Percentiles rank a stretch among this genome's conserved stretches.
Evolutionary conservation across 176 grass and related monocot species (phyloP).

Genomic region (Saccharum spontaneum): DNA sequence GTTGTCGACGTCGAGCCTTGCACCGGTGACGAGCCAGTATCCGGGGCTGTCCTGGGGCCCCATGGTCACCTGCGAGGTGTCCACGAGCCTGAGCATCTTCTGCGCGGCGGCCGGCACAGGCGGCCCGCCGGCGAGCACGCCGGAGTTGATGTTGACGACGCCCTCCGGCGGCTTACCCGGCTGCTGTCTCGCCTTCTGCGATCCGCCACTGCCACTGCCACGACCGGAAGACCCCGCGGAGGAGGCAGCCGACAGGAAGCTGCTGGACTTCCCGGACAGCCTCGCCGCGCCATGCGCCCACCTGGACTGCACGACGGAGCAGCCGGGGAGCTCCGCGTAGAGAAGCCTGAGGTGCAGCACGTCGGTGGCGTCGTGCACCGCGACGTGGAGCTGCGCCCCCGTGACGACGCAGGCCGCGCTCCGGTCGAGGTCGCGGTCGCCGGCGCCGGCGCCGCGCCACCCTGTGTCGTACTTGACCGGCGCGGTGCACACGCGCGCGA

Average conservation of each 20-base stretch:
- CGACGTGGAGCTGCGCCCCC: conserved; percentile 68
- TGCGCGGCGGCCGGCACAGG: conserved; percentile 59
- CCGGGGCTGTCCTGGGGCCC: conserved; percentile 74
- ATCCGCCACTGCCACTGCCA: background rate
- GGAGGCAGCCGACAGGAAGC: conserved; percentile 47
- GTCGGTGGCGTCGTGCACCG: conserved; percentile 28
- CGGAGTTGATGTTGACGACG: conserved; percentile 49
- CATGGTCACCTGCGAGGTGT: conserved; percentile 72
- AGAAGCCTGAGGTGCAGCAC: conserved; percentile 71
- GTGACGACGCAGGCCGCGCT: conserved; percentile 51
- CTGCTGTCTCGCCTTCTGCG: conserved; percentile 28
- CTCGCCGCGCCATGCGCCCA: conserved; percentile 45
- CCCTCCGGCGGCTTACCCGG: background rate
- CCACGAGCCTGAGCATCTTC: conserved; percentile 75
- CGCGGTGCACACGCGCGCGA: conserved; percentile 64
- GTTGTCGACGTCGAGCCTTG: conserved; percentile 73
- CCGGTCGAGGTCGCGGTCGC: background rate
- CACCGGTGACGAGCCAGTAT: conserved; percentile 83
- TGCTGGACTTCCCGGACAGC: conserved; percentile 32
- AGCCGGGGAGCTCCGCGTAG: conserved; percentile 58
- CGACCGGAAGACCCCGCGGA: conserved; percentile 21
- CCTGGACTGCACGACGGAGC: conserved; percentile 56
- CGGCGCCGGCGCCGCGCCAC: conserved; percentile 31
- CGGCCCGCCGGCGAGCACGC: conserved; percentile 45
- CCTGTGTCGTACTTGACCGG: conserved; percentile 59